Conservation (phyloP, 2,329 filamentous ascomycete species). For the Helotiales sp. region DNA sequence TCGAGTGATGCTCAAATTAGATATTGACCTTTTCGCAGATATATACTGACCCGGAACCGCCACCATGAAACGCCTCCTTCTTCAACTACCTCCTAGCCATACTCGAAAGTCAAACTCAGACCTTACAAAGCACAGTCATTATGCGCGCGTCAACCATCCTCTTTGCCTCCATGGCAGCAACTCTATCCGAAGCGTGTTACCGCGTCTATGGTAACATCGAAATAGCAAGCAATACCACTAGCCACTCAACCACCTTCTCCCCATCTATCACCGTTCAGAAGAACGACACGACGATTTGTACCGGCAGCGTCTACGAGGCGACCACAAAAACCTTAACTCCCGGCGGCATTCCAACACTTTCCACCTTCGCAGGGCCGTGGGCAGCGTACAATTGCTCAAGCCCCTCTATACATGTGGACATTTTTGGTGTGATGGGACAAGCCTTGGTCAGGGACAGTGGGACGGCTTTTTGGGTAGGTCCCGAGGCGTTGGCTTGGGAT, state of each 20-base stretch:
- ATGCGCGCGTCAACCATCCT: conserved; percentile 9
- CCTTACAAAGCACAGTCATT: not conserved
- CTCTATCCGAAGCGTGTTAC: conserved; percentile 10
- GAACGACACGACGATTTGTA: conserved; percentile 1
- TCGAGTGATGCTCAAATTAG: not conserved
- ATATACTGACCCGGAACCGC: not conserved
- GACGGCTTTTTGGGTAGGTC: conserved; percentile 7
- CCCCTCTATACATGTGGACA: conserved; percentile 10
- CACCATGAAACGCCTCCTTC: not conserved
- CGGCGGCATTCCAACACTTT: conserved; percentile 14
- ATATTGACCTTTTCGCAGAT: not conserved
- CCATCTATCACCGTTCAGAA: conserved; percentile 9
- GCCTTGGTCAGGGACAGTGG: conserved; percentile 9
- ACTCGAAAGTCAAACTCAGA: not conserved
- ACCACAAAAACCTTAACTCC: conserved; percentile 8
- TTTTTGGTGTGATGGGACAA: conserved; percentile 4
- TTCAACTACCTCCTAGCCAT: not conserved
- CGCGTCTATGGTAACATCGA: conserved; percentile 7
- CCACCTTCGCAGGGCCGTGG: conserved; percentile 14
- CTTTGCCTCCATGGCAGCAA: not conserved
- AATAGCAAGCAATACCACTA: conserved; percentile 5
- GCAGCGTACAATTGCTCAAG: conserved; percentile 7
- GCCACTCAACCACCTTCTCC: conserved; percentile 7
- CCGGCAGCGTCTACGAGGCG: conserved; percentile 2
- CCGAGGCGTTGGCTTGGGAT: conserved; percentile 6